Base-by-base conservation (phyloP, 306 rosid genomes). In the Vigna radiata region DNA sequence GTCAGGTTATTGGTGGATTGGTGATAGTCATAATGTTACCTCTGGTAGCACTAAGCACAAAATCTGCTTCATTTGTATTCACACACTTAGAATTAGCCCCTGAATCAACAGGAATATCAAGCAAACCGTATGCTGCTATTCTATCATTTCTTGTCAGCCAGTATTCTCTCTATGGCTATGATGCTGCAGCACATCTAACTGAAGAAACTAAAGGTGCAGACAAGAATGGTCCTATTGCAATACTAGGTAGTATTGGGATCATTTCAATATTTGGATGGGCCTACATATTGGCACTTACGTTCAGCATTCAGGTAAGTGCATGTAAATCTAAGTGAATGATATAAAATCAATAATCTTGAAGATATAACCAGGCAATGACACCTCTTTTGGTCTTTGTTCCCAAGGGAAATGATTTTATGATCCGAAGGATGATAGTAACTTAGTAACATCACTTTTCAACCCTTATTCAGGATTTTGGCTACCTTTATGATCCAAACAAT, bases 131-230 rank as follows among this genome's bases (percentile, higher is more conserved):
- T 85, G 98, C 91, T 25, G 93, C 88, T 44, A 66, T 93, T 77
- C 83, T 93, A 46, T 82, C 98, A 36, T 85, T 93, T 82, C 98
- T 93, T 47, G 94, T 93, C 6, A 93, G 98, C 70, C 94, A 90
- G 77, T 93, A 93, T 76, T 93, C 96, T 23, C 86, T 93, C 0
- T 93, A 89, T 73, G 97, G 97, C 79, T 93, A 93, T 67, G 97
- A 93, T 86, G 96, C 97, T 29, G 96, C 97, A 59, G 97, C 96
- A 41, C 97, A 93, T 88, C 55, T 93, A 55, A 93, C 97, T 5
- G 94, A 93, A 83, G 97, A 93, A 88, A 90, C 97, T 54, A 93
- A 80, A 88, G 94, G 93, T 21, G 96, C 97, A 15, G 97, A 90
- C 77, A 93, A 83, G 86, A 93, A 90, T 70, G 96, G 97, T 50